Conservation (phyloP, 208 protist genomes). For the Leishmania aethiopica region DNA sequence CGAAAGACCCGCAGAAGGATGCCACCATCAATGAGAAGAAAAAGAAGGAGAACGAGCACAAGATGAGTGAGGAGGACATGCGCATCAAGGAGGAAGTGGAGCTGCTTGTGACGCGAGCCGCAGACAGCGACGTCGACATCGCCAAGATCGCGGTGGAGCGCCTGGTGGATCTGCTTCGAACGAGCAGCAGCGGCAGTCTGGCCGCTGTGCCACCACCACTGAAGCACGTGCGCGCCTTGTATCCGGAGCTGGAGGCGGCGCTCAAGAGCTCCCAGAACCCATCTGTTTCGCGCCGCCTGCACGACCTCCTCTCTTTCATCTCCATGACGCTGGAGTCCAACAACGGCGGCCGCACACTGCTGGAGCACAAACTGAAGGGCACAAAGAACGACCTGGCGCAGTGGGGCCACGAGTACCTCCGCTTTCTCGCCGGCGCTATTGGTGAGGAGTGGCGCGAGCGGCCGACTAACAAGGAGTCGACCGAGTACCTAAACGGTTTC, state of each 20-base stretch:
- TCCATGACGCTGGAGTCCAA: conserved; percentile 96
- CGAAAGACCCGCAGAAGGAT: conserved; percentile 65
- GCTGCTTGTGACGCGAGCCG: conserved; percentile 86
- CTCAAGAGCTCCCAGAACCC: conserved; percentile 72
- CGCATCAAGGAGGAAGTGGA: conserved; percentile 95
- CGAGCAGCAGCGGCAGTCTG: conserved; percentile 96
- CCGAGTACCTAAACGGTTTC: conserved; percentile 86
- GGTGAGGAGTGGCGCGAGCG: conserved; percentile 92
- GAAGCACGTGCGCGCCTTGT: conserved; percentile 98
- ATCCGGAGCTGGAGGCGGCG: conserved; percentile 88
- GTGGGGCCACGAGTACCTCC: conserved; percentile 99
- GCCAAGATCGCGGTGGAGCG: conserved; percentile 89
- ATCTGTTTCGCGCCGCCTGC: conserved; percentile 75
- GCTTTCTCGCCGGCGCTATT: conserved; percentile 95
- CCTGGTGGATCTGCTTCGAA: conserved; percentile 94
- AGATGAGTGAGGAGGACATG: conserved; percentile 95
- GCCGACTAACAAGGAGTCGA: conserved; percentile 51
- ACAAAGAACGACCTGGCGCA: conserved; percentile 92
- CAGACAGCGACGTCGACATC: conserved; percentile 80
- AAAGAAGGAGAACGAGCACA: conserved; percentile 54
- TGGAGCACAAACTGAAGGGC: conserved; percentile 97
- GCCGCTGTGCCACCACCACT: conserved; percentile 99
- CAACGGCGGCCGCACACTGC: conserved; percentile 63
- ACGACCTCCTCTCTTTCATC: conserved; percentile 98
- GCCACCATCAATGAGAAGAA: conserved; percentile 41